Evolutionary conservation across 306 rosid genomes (phyloP).

Genomic region (Quercus parvula): DNA sequence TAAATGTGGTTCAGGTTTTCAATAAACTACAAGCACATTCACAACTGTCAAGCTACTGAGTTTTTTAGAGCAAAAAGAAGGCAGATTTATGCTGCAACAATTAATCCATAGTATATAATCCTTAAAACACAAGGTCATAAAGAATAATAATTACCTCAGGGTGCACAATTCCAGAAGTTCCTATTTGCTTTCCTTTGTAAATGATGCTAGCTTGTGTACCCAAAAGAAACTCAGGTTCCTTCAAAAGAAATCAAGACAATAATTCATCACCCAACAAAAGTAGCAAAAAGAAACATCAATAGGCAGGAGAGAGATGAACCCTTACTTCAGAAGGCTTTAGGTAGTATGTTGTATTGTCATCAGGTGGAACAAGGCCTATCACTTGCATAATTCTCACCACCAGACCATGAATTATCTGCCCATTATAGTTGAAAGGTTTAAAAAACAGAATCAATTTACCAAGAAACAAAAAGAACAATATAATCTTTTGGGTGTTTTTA

Average conservation of each 20-base stretch:
- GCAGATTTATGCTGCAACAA: not conserved
- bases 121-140: not conserved
- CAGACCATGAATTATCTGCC: constrained; percentile 90
- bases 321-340: constrained; percentile 72
- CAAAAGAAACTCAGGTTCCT: constrained; percentile 89
- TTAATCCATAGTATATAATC: constrained; percentile 5
- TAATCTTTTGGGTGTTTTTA: not conserved
- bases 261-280: not conserved
- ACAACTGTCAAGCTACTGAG: not conserved
- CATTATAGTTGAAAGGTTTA: constrained; percentile 3
- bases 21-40: not conserved
- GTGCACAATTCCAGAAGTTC: constrained; percentile 89
- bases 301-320: not conserved
- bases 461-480: not conserved
- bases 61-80: not conserved
- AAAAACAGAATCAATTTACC: not conserved
- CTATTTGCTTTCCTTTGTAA: constrained; percentile 61
- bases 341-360: constrained; percentile 57
- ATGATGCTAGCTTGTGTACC: constrained; percentile 80
- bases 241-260: constrained; percentile 3
- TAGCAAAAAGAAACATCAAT: not conserved
- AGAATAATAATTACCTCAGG: constrained; percentile 63
- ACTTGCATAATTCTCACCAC: constrained; percentile 89
- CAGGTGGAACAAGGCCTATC: constrained; percentile 59
- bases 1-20: not conserved